Evolutionary conservation across 179 eudicot genomes (phyloP).

Genomic region (Silene coronaria): DNA sequence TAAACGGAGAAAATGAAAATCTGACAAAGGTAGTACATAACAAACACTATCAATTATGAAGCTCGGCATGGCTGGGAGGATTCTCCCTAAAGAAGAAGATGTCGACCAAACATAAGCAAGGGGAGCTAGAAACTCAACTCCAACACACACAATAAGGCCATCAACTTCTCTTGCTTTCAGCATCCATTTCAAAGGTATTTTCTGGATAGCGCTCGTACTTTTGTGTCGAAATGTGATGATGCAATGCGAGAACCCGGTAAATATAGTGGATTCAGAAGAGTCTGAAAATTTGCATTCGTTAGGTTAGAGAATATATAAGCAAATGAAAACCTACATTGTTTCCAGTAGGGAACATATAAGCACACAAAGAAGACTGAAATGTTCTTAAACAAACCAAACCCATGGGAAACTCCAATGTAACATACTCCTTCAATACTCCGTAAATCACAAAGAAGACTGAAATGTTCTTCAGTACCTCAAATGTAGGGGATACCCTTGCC

Average conservation of each 20-base stretch:
- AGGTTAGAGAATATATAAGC: conserved; percentile 5
- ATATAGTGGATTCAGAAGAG: conserved; percentile 80
- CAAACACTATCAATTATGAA: background rate
- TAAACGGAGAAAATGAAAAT: background rate
- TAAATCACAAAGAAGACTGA: background rate
- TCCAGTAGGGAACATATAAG: background rate
- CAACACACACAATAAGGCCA: background rate
- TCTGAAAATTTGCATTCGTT: conserved; percentile 40
- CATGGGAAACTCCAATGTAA: background rate
- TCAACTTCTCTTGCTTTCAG: background rate
- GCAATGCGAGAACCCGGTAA: conserved; percentile 85
- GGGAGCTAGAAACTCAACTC: background rate
- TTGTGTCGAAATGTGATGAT: conserved; percentile 89
- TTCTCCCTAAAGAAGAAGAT: background rate
- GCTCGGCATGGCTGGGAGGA: background rate
- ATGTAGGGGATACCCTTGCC: too few relatives aligned
- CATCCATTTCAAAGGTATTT: conserved; percentile 54
- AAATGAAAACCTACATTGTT: background rate
- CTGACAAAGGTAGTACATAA: background rate
- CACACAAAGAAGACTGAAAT: background rate
- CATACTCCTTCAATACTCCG: background rate
- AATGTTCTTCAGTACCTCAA: background rate
- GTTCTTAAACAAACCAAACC: too few relatives aligned
- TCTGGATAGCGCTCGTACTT: conserved; percentile 88
- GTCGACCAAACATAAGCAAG: background rate